Conservation (phyloP, 2,329 filamentous ascomycete species). For the Exophiala mesophila region DNA sequence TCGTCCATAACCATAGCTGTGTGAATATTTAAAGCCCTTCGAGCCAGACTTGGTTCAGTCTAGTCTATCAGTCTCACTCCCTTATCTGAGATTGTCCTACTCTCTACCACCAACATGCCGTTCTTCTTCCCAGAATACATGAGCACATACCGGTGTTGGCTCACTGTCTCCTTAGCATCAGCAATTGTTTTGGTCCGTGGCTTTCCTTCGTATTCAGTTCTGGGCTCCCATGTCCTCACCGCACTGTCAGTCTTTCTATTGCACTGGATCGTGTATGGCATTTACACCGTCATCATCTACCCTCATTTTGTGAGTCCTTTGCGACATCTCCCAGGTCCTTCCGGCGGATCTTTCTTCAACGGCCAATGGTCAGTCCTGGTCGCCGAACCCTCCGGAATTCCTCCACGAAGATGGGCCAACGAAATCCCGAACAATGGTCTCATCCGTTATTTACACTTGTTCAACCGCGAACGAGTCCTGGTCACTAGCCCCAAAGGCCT, state of each 20-base stretch:
- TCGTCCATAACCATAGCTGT: no score
- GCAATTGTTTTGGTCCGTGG: slow-evolving; percentile 21
- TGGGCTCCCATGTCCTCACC: slow-evolving; percentile 29
- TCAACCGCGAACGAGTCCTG: slow-evolving; percentile 61
- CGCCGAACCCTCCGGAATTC: slow-evolving; percentile 37
- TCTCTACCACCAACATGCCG: slow-evolving; percentile 50
- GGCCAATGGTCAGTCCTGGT: slow-evolving; percentile 41
- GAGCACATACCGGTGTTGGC: slow-evolving; percentile 22
- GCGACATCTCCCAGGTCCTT: slow-evolving; percentile 51
- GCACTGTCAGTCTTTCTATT: slow-evolving; percentile 24
- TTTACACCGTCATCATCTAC: slow-evolving; percentile 48
- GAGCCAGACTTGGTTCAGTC: no score
- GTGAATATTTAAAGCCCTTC: no score
- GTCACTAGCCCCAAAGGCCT: slow-evolving; percentile 60
- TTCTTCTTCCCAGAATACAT: slow-evolving; percentile 32
- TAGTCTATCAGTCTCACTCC: no score
- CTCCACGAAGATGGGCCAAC: slow-evolving; percentile 48
- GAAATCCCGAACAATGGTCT: slow-evolving; percentile 63
- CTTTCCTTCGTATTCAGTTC: slow-evolving; percentile 30
- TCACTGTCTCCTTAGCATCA: slow-evolving; percentile 12
- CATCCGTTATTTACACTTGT: slow-evolving; percentile 59
- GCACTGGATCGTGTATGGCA: slow-evolving; percentile 24
- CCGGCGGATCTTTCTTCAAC: slow-evolving; percentile 41
- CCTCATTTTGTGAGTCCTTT: slow-evolving; percentile 56
- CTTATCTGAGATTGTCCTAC: no score